Evolutionary conservation across 306 rosid genomes (phyloP).

Genomic region (Myrica gale): DNA sequence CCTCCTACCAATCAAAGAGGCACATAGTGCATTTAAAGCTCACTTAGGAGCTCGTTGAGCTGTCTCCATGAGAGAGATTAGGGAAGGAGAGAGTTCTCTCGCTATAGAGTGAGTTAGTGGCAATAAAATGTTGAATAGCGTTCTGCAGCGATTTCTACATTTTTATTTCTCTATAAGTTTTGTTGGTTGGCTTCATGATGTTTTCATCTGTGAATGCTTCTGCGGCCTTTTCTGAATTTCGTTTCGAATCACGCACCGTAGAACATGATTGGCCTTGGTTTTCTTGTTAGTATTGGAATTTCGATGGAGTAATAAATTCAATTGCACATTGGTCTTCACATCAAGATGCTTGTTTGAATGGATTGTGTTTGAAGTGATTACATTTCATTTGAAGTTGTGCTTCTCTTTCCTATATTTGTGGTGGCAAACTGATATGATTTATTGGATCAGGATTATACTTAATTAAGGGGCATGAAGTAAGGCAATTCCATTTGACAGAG

Average conservation of each 20-base stretch:
- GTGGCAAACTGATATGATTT: conserved; percentile 22
- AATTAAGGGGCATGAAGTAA: conserved; percentile 21
- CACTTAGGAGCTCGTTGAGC: not conserved
- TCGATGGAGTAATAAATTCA: not conserved
- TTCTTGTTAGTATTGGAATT: conserved; percentile 24
- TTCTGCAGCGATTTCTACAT: conserved; percentile 5
- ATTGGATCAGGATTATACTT: conserved; percentile 51
- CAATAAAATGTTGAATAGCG: conserved; percentile 2
- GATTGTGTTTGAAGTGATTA: not conserved
- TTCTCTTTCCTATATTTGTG: conserved; percentile 9
- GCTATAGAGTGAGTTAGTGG: conserved; percentile 8
- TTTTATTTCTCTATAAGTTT: not conserved
- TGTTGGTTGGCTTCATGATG: conserved; percentile 2
- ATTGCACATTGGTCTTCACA: not conserved
- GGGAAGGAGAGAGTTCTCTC: not conserved
- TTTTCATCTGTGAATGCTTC: conserved; percentile 7
- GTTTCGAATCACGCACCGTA: not conserved
- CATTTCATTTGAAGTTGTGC: not conserved
- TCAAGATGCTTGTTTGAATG: not conserved
- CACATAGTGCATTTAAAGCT: not conserved
- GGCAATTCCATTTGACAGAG: conserved; percentile 26
- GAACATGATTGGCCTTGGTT: not conserved
- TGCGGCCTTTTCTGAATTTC: not conserved
- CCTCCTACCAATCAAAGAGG: not conserved
- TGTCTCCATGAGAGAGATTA: not conserved